These are phyloP conservation scores for Pelargonium cotyledonis DNA, from an alignment of 441 rosid genomes.

Conservation along the genomic window DNA sequence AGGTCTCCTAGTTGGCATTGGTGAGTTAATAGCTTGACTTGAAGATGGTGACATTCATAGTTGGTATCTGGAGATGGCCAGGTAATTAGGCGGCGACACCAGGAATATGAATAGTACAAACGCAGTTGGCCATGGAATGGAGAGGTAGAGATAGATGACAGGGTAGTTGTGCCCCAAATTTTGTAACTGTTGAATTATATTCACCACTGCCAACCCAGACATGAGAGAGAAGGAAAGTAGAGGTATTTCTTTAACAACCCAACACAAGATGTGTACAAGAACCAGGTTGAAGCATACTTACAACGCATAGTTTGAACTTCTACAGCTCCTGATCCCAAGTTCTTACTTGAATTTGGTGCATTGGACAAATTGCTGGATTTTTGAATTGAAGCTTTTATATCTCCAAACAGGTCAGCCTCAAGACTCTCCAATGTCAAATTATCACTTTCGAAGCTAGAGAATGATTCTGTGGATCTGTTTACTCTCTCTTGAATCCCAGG, in stretches of 20 bases:
- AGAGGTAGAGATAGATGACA: no score
- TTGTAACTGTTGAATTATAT: no score
- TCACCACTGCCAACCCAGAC: no score
- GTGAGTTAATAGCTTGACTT: not conserved
- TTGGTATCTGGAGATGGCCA: not conserved
- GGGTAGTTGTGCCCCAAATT: no score
- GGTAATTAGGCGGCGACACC: not conserved
- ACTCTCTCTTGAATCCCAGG: constrained; percentile 67
- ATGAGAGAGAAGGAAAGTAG: not conserved
- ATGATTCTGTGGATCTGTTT: constrained; percentile 64
- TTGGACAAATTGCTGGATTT: constrained; percentile 40
- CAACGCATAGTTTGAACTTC: constrained; percentile 32
- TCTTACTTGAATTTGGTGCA: constrained; percentile 26
- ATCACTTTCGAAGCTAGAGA: constrained; percentile 69
- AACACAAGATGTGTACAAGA: constrained; percentile 1
- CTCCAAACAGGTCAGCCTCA: constrained; percentile 56
- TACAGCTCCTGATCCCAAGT: constrained; percentile 23
- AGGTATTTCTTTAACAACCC: not conserved
- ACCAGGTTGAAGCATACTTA: constrained; percentile 32
- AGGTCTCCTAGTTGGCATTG: not conserved
- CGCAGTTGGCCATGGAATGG: no score
- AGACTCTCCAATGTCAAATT: constrained; percentile 40
- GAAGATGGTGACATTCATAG: not conserved
- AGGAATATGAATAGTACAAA: not conserved
- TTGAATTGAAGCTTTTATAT: constrained; percentile 72